phyloP scores from a whole-genome alignment of 495 filamentous ascomycete species.

The Collariella sp. region DNA sequence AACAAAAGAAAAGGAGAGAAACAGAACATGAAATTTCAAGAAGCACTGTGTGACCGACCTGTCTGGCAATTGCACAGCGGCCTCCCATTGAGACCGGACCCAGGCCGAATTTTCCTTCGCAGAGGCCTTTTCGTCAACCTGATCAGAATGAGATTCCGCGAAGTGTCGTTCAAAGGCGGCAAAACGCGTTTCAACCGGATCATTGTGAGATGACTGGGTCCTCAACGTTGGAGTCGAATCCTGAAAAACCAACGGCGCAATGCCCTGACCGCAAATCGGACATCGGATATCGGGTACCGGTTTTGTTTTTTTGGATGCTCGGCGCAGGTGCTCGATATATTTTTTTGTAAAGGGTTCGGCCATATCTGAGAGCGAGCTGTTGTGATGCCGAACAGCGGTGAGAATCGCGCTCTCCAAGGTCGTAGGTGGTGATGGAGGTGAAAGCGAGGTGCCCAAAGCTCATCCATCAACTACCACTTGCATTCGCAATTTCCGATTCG shows the following conservation, averaged over 20 bases:
- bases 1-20: background rate
- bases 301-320: background rate
- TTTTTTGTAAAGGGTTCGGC: background rate
- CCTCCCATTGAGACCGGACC: conserved; percentile 5
- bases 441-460: too few relatives aligned
- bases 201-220: background rate
- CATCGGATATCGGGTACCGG: background rate
- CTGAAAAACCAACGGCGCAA: background rate
- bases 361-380: background rate
- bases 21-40: background rate
- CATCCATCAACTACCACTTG: too few relatives aligned
- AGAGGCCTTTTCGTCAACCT: conserved; percentile 1
- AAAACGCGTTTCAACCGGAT: background rate
- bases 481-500: too few relatives aligned
- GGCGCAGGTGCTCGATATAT: background rate
- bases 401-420: too few relatives aligned
- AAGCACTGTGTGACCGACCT: conserved; percentile 2
- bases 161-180: conserved; percentile 2
- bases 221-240: background rate
- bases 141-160: background rate
- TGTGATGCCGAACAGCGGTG: too few relatives aligned
- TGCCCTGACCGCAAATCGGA: background rate
- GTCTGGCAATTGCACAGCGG: background rate
- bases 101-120: conserved; percentile 7
- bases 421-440: too few relatives aligned